These are phyloP conservation scores for Heliamphora exappendiculata DNA, from an alignment of 148 eudicot species.

Conservation along the genomic window DNA sequence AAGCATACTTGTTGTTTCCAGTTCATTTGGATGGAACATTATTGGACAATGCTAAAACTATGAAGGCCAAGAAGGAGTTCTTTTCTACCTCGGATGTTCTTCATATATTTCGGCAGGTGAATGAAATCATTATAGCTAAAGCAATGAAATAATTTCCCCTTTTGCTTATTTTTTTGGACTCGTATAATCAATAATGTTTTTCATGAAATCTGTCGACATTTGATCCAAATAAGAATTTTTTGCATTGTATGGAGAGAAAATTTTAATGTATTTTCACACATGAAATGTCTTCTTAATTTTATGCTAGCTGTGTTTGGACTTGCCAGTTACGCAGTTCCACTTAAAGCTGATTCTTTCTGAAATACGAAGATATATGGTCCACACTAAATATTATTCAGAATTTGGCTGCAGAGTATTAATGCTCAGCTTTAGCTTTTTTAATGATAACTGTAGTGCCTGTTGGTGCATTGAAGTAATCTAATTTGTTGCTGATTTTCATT, in stretches of 20 bases:
- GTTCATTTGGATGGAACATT: conserved; percentile 83
- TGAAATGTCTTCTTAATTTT: neutral
- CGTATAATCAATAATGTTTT: neutral
- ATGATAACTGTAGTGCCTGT: neutral
- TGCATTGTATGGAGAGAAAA: neutral
- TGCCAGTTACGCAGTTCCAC: neutral
- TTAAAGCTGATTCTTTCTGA: neutral
- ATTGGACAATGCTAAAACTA: conserved; percentile 52
- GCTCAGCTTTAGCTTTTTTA: neutral
- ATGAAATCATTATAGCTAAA: neutral
- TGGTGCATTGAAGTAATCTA: neutral
- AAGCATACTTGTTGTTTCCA: conserved; percentile 90
- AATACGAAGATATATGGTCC: neutral
- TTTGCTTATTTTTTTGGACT: neutral
- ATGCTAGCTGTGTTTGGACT: neutral
- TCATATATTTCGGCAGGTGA: conserved; percentile 86
- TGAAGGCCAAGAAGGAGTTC: conserved; percentile 77
- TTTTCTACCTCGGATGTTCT: conserved; percentile 78
- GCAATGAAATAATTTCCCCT: neutral
- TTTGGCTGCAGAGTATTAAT: neutral
- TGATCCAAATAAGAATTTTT: neutral
- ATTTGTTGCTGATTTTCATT: conserved; percentile 8
- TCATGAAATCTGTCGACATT: neutral
- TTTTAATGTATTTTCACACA: neutral
- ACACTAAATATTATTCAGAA: neutral